These are phyloP conservation scores for Alloteropsis angusta DNA, from an alignment of 202 grass and related monocot species.

Conservation along the genomic window DNA sequence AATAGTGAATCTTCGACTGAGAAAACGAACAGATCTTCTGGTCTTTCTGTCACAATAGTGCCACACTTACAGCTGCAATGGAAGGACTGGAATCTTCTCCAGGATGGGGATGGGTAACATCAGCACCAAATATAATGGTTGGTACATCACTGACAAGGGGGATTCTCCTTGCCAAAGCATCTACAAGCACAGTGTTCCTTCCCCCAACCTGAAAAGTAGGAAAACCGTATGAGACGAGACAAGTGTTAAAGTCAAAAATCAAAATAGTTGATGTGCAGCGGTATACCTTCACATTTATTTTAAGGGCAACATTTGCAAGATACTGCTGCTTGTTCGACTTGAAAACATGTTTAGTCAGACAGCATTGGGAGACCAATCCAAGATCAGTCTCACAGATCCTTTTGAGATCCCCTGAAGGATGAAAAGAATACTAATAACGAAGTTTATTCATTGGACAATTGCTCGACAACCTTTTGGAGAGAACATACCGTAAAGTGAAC, in stretches of 20 bases:
- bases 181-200: conserved; percentile 90
- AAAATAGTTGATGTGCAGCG: neutral
- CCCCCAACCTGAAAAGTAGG: conserved; percentile 61
- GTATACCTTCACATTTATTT: conserved; percentile 89
- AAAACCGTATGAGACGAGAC: neutral
- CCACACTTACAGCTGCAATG: conserved; percentile 90
- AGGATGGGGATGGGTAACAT: conserved; percentile 99
- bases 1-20: neutral
- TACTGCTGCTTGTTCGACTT: conserved; percentile 80
- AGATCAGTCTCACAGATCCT: conserved; percentile 98
- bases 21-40: neutral
- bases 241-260: neutral
- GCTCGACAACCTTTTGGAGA: conserved; percentile 1
- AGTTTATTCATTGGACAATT: neutral
- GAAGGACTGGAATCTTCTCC: conserved; percentile 98
- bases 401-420: conserved; percentile 73
- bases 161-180: conserved; percentile 77
- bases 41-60: neutral
- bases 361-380: conserved; percentile 96
- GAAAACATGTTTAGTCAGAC: conserved; percentile 91
- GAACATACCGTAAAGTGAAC: conserved; percentile 82
- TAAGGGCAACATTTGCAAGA: conserved; percentile 89
- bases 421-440: conserved; percentile 22
- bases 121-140: conserved; percentile 99
- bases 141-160: conserved; percentile 83